Base-by-base conservation (phyloP, 2,329 filamentous ascomycete genomes). In the Apiospora hydei region DNA sequence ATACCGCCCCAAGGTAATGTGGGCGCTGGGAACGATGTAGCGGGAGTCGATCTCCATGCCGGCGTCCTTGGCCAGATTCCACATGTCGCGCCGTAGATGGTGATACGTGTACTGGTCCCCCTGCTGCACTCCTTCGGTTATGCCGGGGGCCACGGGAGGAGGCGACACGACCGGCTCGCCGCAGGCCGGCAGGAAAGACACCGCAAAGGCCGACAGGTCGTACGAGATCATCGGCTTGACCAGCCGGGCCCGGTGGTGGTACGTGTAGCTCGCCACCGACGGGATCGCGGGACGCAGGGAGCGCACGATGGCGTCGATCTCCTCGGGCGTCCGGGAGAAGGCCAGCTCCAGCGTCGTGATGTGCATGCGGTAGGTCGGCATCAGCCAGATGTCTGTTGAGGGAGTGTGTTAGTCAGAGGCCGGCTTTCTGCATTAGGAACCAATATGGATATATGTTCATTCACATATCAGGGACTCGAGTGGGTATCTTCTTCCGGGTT, bases 11-110 rank as follows among this genome's bases (percentile, higher is more conserved):
- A 98, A 88, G 0, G 96, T 98, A 78, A 98, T 88, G 83, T 98
- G 96, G 21, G 94, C 94, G 67, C 93, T 96, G 1, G 95, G 95
- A 2, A 97, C 94, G 34, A 95, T 91, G 80, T 98, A 98, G 72
- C 96, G 88, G 70, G 93, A 94, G 30, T 87, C 92, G 46, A 98
- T 87, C 21, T 88, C 83, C n/a, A 96, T 85, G 0, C 93, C 93
- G 0, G 90, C 87, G 4, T 83, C 84, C 66, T 85, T 84, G 4
- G 90, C 88, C 38, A 90, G 84, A 68, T 88, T 85, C 80, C 92
- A 96, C 16, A 97, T 80, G 79, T 98, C 94, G 4, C 92, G 88
- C 3, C 96, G 91, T 11, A 98, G 89, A 81, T 98, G 96, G 80
- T 98, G 96, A 81, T 98, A 98, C 0, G 93, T 95, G 82, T 94